A percentile compares a stretch with the other conserved stretches of the same genome.
These are phyloP conservation scores for Monosporascus sp. DNA, from an alignment of 2,329 filamentous ascomycete species.

Conservation along the genomic window DNA sequence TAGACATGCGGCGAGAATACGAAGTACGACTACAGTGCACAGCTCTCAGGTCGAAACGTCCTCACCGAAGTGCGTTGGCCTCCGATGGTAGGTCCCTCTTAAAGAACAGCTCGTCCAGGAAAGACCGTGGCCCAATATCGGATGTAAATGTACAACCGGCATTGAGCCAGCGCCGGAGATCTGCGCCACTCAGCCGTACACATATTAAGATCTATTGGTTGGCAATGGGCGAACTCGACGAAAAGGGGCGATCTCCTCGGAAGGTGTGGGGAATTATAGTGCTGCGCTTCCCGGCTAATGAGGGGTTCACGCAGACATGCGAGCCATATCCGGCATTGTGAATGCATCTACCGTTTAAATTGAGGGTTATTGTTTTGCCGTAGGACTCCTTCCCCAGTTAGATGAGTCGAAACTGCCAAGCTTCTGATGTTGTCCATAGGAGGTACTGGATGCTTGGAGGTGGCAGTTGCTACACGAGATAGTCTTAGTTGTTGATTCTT, in stretches of 20 bases:
- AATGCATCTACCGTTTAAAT: neutral
- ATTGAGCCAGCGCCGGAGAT: neutral
- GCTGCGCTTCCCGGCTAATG: neutral
- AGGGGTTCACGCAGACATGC: neutral
- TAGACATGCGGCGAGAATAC: neutral
- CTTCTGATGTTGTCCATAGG: too few relatives aligned
- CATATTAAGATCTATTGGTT: neutral
- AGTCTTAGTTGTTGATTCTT: too few relatives aligned
- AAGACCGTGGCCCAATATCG: neutral
- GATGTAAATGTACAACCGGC: neutral
- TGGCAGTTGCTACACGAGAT: too few relatives aligned
- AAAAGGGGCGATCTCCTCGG: neutral
- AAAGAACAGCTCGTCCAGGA: neutral
- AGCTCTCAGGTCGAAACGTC: too few relatives aligned
- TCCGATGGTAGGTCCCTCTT: neutral
- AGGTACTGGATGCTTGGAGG: too few relatives aligned
- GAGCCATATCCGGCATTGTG: neutral
- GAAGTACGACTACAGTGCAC: too few relatives aligned
- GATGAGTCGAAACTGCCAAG: too few relatives aligned
- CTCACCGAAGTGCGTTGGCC: neutral
- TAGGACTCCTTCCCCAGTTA: neutral
- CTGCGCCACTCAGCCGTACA: neutral
- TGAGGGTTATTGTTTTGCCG: neutral
- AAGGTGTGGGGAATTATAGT: neutral
- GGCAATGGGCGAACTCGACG: neutral